These are phyloP conservation scores for Neonectria hederae DNA, from an alignment of 2,329 filamentous ascomycete species.

Conservation along the genomic window DNA sequence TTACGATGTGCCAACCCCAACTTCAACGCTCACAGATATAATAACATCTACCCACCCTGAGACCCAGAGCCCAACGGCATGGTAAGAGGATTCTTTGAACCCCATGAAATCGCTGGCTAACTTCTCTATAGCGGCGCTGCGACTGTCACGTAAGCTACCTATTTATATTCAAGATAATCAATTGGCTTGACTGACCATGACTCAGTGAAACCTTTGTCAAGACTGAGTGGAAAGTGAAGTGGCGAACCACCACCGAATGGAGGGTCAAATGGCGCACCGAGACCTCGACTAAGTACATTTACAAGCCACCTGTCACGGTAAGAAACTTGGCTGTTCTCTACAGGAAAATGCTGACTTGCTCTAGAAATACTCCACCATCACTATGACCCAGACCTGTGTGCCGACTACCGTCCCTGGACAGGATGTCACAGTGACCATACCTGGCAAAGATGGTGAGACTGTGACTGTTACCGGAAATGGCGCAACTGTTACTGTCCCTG, in stretches of 20 bases:
- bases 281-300: neutral
- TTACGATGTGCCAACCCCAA: neutral
- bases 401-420: neutral
- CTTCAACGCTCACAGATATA: neutral
- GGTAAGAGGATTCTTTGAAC: neutral
- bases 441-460: too few relatives aligned
- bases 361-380: conserved; percentile 4
- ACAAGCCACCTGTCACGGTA: conserved; percentile 4
- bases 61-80: neutral
- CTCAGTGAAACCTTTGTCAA: neutral
- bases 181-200: neutral
- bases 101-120: neutral
- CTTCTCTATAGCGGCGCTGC: neutral
- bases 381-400: neutral
- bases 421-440: too few relatives aligned
- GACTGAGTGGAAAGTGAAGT: neutral
- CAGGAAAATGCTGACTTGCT: neutral
- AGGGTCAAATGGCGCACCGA: neutral
- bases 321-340: neutral
- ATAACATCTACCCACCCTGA: neutral
- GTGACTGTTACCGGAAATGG: neutral
- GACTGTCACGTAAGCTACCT: conserved; percentile 12
- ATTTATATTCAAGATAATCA: neutral
- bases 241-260: neutral
- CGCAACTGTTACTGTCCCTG: neutral